Evolutionary conservation across 169 alveolate genomes (phyloP).

Genomic region (Cryptosporidium sp.): DNA sequence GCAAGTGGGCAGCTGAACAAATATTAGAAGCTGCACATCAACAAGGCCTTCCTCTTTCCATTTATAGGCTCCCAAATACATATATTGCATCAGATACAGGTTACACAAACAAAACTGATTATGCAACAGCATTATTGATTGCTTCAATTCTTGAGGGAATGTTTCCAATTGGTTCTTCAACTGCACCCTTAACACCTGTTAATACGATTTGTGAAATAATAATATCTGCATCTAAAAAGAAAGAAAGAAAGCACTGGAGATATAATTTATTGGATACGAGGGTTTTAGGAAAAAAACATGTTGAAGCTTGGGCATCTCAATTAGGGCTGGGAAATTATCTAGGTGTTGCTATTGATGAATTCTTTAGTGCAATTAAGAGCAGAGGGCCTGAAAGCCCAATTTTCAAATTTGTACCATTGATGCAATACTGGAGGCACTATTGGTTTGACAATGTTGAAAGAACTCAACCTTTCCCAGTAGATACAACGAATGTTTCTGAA

Average conservation of each 20-base stretch:
- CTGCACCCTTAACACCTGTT: conserved; percentile 84
- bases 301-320: conserved; percentile 80
- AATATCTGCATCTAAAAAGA: conserved; percentile 77
- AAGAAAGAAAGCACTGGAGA: conserved; percentile 77
- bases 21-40: conserved; percentile 78
- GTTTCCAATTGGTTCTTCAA: conserved; percentile 81
- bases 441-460: conserved; percentile 80
- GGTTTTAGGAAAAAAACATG: conserved; percentile 64
- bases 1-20: conserved; percentile 83
- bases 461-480: conserved; percentile 79
- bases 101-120: conserved; percentile 81
- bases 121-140: conserved; percentile 81
- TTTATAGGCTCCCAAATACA: conserved; percentile 82
- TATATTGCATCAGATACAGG: conserved; percentile 81
- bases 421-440: conserved; percentile 80
- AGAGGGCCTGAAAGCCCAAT: conserved; percentile 84
- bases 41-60: conserved; percentile 79
- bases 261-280: conserved; percentile 82
- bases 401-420: conserved; percentile 81
- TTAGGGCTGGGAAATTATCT: conserved; percentile 77
- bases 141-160: conserved; percentile 80
- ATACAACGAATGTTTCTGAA: conserved; percentile 76
- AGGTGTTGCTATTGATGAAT: conserved; percentile 80
- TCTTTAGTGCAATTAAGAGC: conserved; percentile 78
- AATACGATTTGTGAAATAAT: conserved; percentile 80